phyloP scores from a whole-genome alignment of 495 filamentous ascomycete genomes.

The Tuber borchii region DNA sequence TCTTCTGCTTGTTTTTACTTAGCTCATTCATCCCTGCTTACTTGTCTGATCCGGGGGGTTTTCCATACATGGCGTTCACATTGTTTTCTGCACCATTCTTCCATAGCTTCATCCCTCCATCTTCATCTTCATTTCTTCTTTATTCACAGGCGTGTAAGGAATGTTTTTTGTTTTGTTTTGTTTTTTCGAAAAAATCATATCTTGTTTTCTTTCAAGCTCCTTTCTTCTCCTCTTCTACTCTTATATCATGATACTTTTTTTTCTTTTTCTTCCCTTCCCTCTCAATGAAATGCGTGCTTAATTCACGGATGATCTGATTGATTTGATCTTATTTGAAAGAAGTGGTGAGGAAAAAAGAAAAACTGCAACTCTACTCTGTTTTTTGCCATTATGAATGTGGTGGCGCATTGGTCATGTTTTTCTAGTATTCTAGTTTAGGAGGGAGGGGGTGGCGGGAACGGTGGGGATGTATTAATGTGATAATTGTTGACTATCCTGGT shows the following conservation, averaged over 20 bases:
- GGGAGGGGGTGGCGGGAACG: neutral
- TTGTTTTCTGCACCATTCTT: neutral
- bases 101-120: neutral
- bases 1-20: neutral
- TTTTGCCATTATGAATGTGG: neutral
- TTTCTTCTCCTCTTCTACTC: neutral
- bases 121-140: neutral
- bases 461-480: neutral
- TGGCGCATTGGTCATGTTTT: neutral
- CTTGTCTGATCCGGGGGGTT: neutral
- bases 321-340: neutral
- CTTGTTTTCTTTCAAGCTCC: neutral
- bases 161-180: neutral
- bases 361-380: neutral
- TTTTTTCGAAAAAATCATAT: neutral
- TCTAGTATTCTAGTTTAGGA: neutral
- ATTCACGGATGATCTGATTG: neutral
- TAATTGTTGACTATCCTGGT: neutral
- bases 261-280: neutral
- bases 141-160: neutral
- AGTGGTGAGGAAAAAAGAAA: neutral
- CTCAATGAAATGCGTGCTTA: neutral
- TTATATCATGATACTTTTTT: neutral
- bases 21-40: neutral
- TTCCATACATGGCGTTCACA: constrained; percentile 4